Conservation (phyloP, 495 filamentous ascomycete genomes). For the Hypomontagnella submonticulosa region DNA sequence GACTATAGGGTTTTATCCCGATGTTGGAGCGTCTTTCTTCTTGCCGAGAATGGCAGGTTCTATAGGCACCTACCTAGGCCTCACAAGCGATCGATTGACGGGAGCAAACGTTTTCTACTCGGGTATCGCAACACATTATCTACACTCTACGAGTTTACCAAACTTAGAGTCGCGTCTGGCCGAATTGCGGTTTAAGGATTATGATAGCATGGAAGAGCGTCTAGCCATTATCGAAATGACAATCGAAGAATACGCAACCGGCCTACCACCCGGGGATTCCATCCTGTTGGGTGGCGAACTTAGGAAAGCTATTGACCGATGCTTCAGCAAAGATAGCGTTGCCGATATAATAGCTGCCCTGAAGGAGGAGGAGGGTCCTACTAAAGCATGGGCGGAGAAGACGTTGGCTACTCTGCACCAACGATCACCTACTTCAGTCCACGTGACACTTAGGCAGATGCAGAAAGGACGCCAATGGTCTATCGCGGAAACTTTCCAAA, state of each 20-base stretch:
- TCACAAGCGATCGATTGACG: constrained; percentile 83
- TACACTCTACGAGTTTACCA: constrained; percentile 86
- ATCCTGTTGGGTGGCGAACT: constrained; percentile 71
- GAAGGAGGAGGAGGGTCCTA: constrained; percentile 61
- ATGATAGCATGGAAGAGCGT: constrained; percentile 67
- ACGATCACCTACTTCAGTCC: constrained; percentile 84
- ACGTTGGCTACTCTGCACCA: constrained; percentile 75
- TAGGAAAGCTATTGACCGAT: constrained; percentile 84
- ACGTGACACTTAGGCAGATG: constrained; percentile 84
- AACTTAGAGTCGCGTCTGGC: constrained; percentile 85
- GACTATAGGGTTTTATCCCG: constrained; percentile 96
- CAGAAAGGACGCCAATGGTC: constrained; percentile 76
- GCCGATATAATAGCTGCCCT: constrained; percentile 77
- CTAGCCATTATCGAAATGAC: constrained; percentile 80
- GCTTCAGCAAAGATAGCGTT: constrained; percentile 74
- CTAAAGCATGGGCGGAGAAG: constrained; percentile 75
- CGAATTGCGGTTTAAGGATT: constrained; percentile 87
- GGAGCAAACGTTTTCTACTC: constrained; percentile 86
- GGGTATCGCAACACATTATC: constrained; percentile 91
- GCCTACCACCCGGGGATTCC: constrained; percentile 76
- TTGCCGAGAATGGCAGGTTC: constrained; percentile 86
- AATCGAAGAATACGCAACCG: constrained; percentile 89
- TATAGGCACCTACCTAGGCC: constrained; percentile 87
- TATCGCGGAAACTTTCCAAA: constrained; percentile 83
- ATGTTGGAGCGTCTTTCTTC: constrained; percentile 96